These are phyloP conservation scores for Erysiphe neolycopersici DNA, from an alignment of 2,329 filamentous ascomycete genomes.

Conservation along the genomic window DNA sequence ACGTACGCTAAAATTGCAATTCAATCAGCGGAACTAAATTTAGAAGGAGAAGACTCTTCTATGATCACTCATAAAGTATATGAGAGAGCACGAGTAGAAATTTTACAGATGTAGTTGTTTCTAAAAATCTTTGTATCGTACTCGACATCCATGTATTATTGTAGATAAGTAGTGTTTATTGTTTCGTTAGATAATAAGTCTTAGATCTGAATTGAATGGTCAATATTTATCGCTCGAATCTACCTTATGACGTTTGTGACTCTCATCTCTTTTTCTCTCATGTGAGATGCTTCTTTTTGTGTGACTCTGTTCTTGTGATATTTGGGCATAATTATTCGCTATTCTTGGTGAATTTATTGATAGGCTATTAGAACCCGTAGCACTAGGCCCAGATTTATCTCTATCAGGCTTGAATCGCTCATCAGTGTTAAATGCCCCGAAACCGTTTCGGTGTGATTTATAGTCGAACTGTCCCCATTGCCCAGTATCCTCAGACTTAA, in stretches of 20 bases:
- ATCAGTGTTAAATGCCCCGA: conserved; percentile 23
- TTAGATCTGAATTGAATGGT: no score
- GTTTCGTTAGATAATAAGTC: no score
- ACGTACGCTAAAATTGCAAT: conserved; percentile 65
- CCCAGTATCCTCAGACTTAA: conserved; percentile 76
- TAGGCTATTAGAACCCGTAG: conserved; percentile 41
- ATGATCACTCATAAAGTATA: conserved; percentile 52
- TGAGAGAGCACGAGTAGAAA: conserved; percentile 63
- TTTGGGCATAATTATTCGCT: conserved; percentile 8
- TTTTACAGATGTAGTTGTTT: conserved; percentile 38
- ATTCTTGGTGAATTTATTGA: conserved; percentile 32
- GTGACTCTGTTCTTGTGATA: conserved; percentile 16
- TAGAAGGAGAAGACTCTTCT: conserved; percentile 27
- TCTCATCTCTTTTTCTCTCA: conserved; percentile 24
- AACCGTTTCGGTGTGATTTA: conserved; percentile 14
- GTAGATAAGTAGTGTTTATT: no score
- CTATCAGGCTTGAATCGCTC: conserved; percentile 42
- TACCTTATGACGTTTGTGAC: conserved; percentile 32
- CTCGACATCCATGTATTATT: no score
- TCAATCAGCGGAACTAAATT: conserved; percentile 31
- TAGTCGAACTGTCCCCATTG: conserved; percentile 46
- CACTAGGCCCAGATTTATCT: conserved; percentile 18
- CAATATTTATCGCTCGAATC: conserved; percentile 14
- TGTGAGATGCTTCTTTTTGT: conserved; percentile 31
- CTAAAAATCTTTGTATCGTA: no score